A percentile compares a stretch with the other conserved stretches of the same genome.
Evolutionary conservation across 148 eudicot genomes (phyloP).

Genomic region (Fagopyrum tataricum): DNA sequence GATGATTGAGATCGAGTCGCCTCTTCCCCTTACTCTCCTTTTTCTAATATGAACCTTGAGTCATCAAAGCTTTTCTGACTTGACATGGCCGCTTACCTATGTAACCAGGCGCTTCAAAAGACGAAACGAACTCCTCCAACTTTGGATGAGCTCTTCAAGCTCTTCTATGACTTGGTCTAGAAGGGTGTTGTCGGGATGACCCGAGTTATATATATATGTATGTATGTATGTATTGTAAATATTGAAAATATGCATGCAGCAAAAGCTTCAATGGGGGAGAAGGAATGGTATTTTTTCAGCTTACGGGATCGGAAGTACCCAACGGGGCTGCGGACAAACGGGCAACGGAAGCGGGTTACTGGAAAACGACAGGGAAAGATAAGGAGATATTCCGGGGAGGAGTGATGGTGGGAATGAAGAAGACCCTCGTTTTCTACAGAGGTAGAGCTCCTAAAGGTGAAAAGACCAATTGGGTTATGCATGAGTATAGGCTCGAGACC

Average conservation of each 20-base stretch:
- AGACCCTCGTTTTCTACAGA: conserved; percentile 74
- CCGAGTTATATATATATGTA: background rate
- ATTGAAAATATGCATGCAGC: conserved; percentile 25
- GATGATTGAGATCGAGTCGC: no score
- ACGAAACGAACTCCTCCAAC: no score
- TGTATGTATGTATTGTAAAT: background rate
- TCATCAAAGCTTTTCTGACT: no score
- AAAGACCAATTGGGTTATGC: conserved; percentile 98
- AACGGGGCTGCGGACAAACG: conserved; percentile 81
- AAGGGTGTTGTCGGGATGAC: no score
- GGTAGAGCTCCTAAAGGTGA: conserved; percentile 95
- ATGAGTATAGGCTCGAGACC: conserved; percentile 71
- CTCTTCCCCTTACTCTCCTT: no score
- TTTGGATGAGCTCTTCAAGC: no score
- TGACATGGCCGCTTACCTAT: no score
- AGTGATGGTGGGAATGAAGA: conserved; percentile 84
- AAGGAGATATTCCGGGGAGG: conserved; percentile 66
- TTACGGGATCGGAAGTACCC: conserved; percentile 82
- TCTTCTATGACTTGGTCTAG: no score
- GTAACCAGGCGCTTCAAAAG: no score
- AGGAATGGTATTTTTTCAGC: conserved; percentile 92
- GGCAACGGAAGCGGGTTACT: conserved; percentile 85
- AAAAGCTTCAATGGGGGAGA: conserved; percentile 92
- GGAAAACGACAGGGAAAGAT: conserved; percentile 95
- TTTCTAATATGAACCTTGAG: no score